Evolutionary conservation across 768 basidiomycete species (phyloP).

Genomic region (Postia placenta): DNA sequence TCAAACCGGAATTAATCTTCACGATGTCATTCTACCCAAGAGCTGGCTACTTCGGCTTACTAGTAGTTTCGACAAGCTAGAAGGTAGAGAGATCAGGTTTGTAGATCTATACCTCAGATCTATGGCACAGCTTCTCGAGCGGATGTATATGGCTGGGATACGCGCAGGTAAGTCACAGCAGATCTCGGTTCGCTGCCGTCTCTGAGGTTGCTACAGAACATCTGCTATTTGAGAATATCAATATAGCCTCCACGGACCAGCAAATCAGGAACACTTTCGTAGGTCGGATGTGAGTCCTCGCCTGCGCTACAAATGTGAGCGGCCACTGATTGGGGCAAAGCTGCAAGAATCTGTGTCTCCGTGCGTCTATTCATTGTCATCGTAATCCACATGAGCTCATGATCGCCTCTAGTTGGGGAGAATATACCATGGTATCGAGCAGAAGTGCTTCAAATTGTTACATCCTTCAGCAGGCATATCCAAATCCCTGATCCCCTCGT

Average conservation of each 20-base stretch:
- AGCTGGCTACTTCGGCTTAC: slow-evolving; percentile 32
- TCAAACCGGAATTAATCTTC: slow-evolving; percentile 27
- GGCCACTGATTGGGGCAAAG: slow-evolving; percentile 27
- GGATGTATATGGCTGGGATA: slow-evolving; percentile 5
- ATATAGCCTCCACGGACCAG: background rate
- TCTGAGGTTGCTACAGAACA: background rate
- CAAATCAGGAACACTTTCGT: slow-evolving; percentile 29
- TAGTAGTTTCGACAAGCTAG: background rate
- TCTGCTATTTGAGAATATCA: slow-evolving; percentile 6
- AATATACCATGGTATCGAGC: background rate
- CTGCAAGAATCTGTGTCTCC: slow-evolving; percentile 41
- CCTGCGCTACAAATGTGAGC: background rate
- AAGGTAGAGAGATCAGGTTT: background rate
- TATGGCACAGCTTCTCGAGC: slow-evolving; percentile 9
- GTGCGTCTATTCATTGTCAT: slow-evolving; percentile 35
- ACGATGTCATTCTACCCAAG: slow-evolving; percentile 45
- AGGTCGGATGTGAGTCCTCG: slow-evolving; percentile 47
- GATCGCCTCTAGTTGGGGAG: background rate
- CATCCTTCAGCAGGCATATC: slow-evolving; percentile 11
- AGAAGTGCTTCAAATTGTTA: slow-evolving; percentile 15
- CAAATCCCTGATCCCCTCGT: background rate
- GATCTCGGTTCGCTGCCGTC: background rate
- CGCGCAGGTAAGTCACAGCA: background rate
- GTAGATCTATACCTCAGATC: slow-evolving; percentile 3
- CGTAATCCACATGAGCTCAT: no score